These are phyloP conservation scores for Theileria orientalis DNA, from an alignment of 169 alveolate genomes.

Conservation along the genomic window DNA sequence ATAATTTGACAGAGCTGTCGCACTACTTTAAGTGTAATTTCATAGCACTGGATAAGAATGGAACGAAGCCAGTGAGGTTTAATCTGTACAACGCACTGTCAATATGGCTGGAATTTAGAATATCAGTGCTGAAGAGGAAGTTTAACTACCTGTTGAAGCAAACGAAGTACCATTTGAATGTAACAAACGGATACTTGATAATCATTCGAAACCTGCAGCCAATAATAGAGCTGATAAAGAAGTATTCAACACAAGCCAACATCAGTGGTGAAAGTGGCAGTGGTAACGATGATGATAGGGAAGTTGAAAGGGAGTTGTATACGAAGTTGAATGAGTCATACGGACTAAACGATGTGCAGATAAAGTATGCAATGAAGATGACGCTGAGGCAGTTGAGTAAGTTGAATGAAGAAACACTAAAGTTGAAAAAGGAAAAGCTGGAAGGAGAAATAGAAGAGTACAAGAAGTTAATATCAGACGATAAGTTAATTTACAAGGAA, in stretches of 20 bases:
- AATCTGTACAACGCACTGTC: conserved; percentile 30
- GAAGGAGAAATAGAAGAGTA: conserved; percentile 15
- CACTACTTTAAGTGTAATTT: conserved; percentile 62
- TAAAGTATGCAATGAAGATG: conserved; percentile 44
- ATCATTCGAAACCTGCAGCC: conserved; percentile 29
- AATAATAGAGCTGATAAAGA: conserved; percentile 32
- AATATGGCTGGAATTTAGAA: conserved; percentile 63
- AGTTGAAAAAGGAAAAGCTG: conserved; percentile 23
- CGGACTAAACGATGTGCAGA: conserved; percentile 48
- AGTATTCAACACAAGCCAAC: not conserved
- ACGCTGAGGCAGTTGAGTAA: conserved; percentile 50
- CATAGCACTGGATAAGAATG: conserved; percentile 56
- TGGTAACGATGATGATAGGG: not conserved
- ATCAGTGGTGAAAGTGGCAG: not conserved
- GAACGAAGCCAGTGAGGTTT: conserved; percentile 51
- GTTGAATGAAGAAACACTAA: conserved; percentile 34
- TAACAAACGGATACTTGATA: conserved; percentile 33
- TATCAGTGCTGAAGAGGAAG: conserved; percentile 23
- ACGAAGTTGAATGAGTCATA: conserved; percentile 9
- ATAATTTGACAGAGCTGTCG: conserved; percentile 31
- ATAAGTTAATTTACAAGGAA: conserved; percentile 15
- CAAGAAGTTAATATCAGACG: conserved; percentile 34
- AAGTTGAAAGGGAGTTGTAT: not conserved
- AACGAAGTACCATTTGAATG: conserved; percentile 26
- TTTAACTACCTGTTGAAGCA: conserved; percentile 8